Percentiles rank a stretch among this genome's conserved stretches.
Evolutionary conservation across 1,284 basidiomycete species (phyloP).

Genomic region (Pyrrhoderma noxium): DNA sequence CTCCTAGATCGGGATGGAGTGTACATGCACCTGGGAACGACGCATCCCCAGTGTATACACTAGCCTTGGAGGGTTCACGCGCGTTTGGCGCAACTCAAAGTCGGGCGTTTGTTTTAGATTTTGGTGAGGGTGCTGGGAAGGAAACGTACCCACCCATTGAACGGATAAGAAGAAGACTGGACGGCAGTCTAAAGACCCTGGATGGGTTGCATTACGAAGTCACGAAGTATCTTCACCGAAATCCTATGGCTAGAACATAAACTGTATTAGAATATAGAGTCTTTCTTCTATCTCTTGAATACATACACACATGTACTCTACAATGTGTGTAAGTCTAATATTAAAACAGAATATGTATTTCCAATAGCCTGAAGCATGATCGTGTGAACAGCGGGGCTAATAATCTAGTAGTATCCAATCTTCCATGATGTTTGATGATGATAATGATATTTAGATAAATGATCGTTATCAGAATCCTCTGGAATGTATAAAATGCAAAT

Average conservation of each 20-base stretch:
- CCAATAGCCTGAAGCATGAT: too few species aligned
- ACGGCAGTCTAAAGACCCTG: conserved; percentile 29
- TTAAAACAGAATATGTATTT: too few species aligned
- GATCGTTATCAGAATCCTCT: too few species aligned
- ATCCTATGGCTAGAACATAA: conserved; percentile 10
- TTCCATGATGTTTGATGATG: too few species aligned
- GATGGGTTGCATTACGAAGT: conserved; percentile 42
- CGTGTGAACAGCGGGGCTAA: too few species aligned
- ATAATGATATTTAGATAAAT: too few species aligned
- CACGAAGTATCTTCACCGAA: conserved; percentile 28
- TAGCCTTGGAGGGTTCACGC: conserved; percentile 64
- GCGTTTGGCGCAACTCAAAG: conserved; percentile 69
- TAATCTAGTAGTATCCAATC: too few species aligned
- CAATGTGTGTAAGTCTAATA: too few species aligned
- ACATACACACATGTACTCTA: too few species aligned
- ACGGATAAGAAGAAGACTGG: conserved; percentile 33
- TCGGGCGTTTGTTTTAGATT: conserved; percentile 68
- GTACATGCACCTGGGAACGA: conserved; percentile 72
- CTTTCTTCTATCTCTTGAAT: too few species aligned
- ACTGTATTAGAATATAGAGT: too few species aligned
- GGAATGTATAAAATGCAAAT: too few species aligned
- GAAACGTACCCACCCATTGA: conserved; percentile 51
- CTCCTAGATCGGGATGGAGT: conserved; percentile 54
- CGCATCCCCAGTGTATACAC: conserved; percentile 62
- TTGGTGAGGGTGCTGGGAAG: conserved; percentile 39